Percentiles rank a stretch among this genome's conserved stretches.
phyloP scores from a whole-genome alignment of 805 yeast species.

The Komagataella phaffii region DNA sequence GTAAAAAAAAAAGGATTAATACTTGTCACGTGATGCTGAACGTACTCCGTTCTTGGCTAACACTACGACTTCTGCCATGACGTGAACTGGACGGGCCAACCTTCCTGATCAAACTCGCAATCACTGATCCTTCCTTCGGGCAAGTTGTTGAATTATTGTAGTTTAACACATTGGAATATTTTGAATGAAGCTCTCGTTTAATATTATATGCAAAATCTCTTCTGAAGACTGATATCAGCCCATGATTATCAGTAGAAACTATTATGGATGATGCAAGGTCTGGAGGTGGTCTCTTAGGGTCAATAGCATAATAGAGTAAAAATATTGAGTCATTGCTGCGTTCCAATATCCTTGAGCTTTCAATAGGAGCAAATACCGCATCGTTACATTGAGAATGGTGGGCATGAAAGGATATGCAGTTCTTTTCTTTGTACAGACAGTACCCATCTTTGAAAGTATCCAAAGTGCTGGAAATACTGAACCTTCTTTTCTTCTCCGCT shows the following conservation, averaged over 20 bases:
- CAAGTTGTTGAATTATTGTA: neutral
- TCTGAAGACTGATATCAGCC: conserved; percentile 64
- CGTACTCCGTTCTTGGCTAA: neutral
- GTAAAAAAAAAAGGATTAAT: neutral
- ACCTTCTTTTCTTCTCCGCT: neutral
- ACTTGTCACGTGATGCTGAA: neutral
- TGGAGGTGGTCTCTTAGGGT: conserved; percentile 1
- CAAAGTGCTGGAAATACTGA: neutral
- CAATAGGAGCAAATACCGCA: conserved; percentile 66
- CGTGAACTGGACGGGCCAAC: neutral
- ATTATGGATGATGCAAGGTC: conserved; percentile 30
- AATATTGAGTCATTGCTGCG: conserved; percentile 70
- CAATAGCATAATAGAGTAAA: conserved; percentile 29
- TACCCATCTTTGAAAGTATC: conserved; percentile 16
- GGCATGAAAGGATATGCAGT: conserved; percentile 64
- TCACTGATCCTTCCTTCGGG: neutral
- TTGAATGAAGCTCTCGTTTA: conserved; percentile 14
- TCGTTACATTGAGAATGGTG: conserved; percentile 63
- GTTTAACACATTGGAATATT: neutral
- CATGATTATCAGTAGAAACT: conserved; percentile 65
- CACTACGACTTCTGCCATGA: neutral
- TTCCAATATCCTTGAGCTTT: conserved; percentile 49
- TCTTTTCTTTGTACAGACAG: conserved; percentile 34
- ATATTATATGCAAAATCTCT: conserved; percentile 51
- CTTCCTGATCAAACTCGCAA: neutral